Base-by-base conservation (phyloP, 768 basidiomycete species). In the Aureoboletus auriporus region DNA sequence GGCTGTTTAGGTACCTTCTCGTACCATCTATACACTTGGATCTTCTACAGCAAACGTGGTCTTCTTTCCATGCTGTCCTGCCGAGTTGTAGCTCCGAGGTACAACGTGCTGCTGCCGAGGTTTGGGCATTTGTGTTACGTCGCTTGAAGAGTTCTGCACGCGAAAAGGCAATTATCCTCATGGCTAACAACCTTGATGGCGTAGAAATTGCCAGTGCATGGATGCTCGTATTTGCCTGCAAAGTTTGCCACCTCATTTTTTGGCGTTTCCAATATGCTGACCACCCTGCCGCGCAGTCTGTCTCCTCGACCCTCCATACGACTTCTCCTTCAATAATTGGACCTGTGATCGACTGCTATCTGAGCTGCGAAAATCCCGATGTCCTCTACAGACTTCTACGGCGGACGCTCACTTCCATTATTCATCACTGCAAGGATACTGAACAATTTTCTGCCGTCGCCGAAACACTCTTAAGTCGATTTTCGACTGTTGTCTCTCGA, bases 251-350 rank as follows among this genome's bases (percentile, higher is more conserved):
- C 0, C 27, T 3, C 36, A 12, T 64, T 65, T 33, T 28, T 37
- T 35, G 23, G 7, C 29, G 10, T 14, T 42, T 39, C 11, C 28
- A n/a, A 1, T 13, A 7, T 39, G 4, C 40, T 55, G 31, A 54
- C 49, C 34, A 2, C 26, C 20, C 8, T 6, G 12, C 30, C 28
- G 10, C 28, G 6, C 43, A 90, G 89, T 88, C 85, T n/a, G 83
- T 89, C 41, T 84, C 86, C 8, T 84, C 86, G 67, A 85, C 84
- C 0, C 68, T 96, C 27, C 93, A 95, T 62, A 89, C 89, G 1
- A 76, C 80, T 43, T 78, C 89, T 0, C 57, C 80, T 6, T 79
- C 83, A 4, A 73, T 93, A 35, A 68, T 93, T 11, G 54, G 65
- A 2, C 74, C 79, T 0, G 66, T 93, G 4, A 49, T 94, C 13